phyloP scores from a whole-genome alignment of 805 yeast genomes.

The Ogataea minuta region DNA sequence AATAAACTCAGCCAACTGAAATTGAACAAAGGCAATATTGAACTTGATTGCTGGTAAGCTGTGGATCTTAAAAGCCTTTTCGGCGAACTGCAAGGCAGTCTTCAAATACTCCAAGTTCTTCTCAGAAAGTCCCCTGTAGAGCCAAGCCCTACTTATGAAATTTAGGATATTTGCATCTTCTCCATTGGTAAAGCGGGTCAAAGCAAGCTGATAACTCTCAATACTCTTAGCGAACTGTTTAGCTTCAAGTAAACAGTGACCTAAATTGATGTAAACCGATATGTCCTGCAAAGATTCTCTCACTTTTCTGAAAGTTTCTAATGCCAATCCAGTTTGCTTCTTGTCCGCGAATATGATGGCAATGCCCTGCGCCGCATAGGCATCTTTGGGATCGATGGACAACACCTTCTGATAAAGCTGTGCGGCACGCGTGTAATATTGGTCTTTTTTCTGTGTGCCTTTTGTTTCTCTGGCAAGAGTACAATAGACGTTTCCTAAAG shows the following conservation, averaged over 20 bases:
- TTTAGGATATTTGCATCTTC: conserved; percentile 67
- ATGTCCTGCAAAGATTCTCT: conserved; percentile 87
- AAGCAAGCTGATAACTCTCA: conserved; percentile 82
- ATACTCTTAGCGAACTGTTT: conserved; percentile 82
- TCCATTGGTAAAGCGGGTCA: conserved; percentile 59
- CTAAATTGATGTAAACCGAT: conserved; percentile 79
- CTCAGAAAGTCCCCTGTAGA: conserved; percentile 68
- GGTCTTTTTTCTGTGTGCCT: conserved; percentile 57
- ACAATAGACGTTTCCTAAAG: conserved; percentile 86
- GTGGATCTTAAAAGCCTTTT: conserved; percentile 49
- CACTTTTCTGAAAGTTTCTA: conserved; percentile 82
- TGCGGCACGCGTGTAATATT: conserved; percentile 83
- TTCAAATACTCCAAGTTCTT: conserved; percentile 58
- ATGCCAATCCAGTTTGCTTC: conserved; percentile 68
- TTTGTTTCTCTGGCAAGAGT: conserved; percentile 76
- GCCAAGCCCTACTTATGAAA: conserved; percentile 86
- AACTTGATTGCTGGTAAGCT: conserved; percentile 54
- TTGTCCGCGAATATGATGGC: conserved; percentile 91
- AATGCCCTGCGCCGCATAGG: conserved; percentile 96
- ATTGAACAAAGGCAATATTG: conserved; percentile 80
- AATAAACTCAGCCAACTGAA: conserved; percentile 81
- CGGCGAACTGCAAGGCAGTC: conserved; percentile 61
- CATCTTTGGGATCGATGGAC: conserved; percentile 77
- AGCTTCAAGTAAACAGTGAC: conserved; percentile 81
- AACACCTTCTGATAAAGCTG: conserved; percentile 88